Base-by-base conservation (phyloP, 1,284 basidiomycete species). In the Moniliella sp. region DNA sequence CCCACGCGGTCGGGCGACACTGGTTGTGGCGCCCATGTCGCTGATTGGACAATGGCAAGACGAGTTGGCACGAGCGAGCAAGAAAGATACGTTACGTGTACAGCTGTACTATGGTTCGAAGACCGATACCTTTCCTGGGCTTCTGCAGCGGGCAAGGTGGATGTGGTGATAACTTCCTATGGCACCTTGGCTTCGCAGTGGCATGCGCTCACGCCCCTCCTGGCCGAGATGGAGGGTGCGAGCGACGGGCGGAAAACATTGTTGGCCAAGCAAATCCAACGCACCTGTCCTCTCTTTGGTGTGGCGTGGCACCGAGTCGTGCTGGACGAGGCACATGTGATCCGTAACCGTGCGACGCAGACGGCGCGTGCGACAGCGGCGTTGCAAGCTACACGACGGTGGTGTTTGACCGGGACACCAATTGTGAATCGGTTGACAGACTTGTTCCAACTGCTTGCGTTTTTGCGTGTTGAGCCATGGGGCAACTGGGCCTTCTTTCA, bases 391-490 rank as follows among this genome's bases (percentile, higher is more conserved):
- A 67, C 74, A 37, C 67, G 80, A 21, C 69, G 80, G 42, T 97
- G 88, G 88, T 80, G 80, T 3, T 71, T 93, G 9, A 91, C 83
- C 3, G 78, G 83, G 18, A 94, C 88, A 7, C 88, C 88, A 0
- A 94, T 97, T 41, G 82, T 94, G 37, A 97, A 97, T 26, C 57
- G 58, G 30, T 67, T 94, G 3, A 88, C 93, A 41, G 86, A 94
- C 52, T 65, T 97, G 4, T 86, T 78, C 36, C 45, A 41, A 17
- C 36, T 57, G 28, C 43, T 57, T 28, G 48, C 47, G 13, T 94
- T 88, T 65, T 67, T 94, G 10, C 69, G 74, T 31, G 79, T 84
- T 48, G 75, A 77, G 43, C 86, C 86, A 0, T 93, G 86, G 86
- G 56, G 56, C 27, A 52, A 59, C 30, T 54, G 50, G 25, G 35